Evolutionary conservation across 345 rosid genomes (phyloP), one percentile per base, ranked within the genome.

Genomic region (Chamaenerion angustifolium): DNA sequence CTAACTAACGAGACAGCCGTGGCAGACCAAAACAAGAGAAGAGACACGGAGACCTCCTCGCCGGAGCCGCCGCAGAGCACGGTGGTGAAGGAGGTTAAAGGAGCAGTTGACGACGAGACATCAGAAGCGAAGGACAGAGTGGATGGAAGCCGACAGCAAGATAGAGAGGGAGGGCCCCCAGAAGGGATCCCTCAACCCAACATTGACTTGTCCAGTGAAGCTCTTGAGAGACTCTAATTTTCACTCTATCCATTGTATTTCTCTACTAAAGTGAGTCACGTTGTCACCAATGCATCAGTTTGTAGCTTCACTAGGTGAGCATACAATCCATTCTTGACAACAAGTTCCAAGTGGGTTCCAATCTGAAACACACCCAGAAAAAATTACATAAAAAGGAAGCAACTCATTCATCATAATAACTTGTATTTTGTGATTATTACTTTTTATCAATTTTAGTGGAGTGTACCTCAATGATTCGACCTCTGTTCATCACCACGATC

Each of bases 401-500:
- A 4, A 31, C 37, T 4, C 37, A 31, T 31, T 5, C 7, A 31
- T 31, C 37, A 31, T 35, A 10, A 14, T 13, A 47, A 18, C 1
- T 13, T 45, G 13, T 27, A 11, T 12, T 7, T n/a, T 31, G 11
- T 42, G 42, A 11, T n/a, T 12, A n/a, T n/a, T n/a, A n/a, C n/a
- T 12, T 8, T n/a, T 48, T 9, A 11, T 37, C 41, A 49, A 23
- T 50, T 37, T 18, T n/a, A n/a, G n/a, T n/a, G n/a, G n/a, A 21
- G 14, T 9, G 42, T 16, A 71, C 80, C 80, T 71, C 76, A 1
- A 60, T 53, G 40, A 68, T 51, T 58, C 16, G 67, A 46, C 80
- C 76, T 2, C 42, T 21, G 52, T 75, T 64, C 68, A 75, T 65
- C 25, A 71, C 72, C 27, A 71, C 54, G 25, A 75, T 68, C 58